A percentile compares a stretch with the other conserved stretches of the same genome.
Conservation (phyloP, 2,329 filamentous ascomycete species). For the Arthrobotrys musiformis region DNA sequence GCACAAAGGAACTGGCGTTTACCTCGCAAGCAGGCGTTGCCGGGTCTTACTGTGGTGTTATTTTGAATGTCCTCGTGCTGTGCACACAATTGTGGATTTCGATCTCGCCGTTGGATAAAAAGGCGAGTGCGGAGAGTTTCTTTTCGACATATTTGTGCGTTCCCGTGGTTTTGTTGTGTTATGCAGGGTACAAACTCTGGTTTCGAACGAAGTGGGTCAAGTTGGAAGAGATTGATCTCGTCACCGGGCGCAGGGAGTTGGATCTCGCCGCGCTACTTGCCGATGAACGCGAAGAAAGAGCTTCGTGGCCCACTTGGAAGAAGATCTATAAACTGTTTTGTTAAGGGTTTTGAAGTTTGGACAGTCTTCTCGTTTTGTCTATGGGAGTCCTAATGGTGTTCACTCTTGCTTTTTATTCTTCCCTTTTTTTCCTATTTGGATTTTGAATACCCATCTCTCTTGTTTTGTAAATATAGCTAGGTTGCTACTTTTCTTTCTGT, state of each 20-base stretch:
- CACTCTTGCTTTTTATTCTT: too few species aligned
- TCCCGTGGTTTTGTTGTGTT: constrained; percentile 75
- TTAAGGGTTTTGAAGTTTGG: constrained; percentile 61
- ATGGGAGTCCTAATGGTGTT: not conserved
- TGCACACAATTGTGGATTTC: constrained; percentile 89
- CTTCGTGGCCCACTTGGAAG: constrained; percentile 80
- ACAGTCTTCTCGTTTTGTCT: not conserved
- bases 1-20: constrained; percentile 82
- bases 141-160: constrained; percentile 78
- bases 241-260: constrained; percentile 84
- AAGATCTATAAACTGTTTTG: constrained; percentile 78
- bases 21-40: constrained; percentile 78
- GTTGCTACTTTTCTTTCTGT: not conserved
- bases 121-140: constrained; percentile 71
- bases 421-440: not conserved
- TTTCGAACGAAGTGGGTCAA: constrained; percentile 76
- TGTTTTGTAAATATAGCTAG: constrained; percentile 16
- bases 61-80: constrained; percentile 79
- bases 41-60: constrained; percentile 83
- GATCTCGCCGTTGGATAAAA: constrained; percentile 74
- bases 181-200: constrained; percentile 78
- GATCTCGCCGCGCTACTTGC: constrained; percentile 81
- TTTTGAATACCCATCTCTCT: constrained; percentile 24
- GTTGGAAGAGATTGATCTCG: constrained; percentile 81
- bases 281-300: constrained; percentile 80